phyloP scores from a whole-genome alignment of 2,329 filamentous ascomycete species.

The Trichoderma afroharzianum region DNA sequence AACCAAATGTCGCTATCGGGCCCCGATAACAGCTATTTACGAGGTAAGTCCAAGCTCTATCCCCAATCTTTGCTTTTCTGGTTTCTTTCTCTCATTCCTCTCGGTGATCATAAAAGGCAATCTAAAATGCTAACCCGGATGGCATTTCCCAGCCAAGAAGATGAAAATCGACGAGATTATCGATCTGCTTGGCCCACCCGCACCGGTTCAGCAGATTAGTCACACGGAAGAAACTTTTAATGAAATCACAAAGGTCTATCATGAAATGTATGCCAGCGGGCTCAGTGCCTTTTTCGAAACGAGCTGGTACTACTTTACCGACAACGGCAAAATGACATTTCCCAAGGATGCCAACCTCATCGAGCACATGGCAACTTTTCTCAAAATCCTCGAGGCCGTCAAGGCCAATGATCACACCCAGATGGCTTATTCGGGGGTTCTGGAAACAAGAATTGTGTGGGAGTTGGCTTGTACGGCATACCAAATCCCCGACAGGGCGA shows the following conservation, averaged over 20 bases:
- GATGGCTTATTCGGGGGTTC: constrained; percentile 50
- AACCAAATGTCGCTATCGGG: constrained; percentile 28
- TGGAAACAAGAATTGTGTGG: constrained; percentile 61
- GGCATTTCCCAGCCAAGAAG: constrained; percentile 37
- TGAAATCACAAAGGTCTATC: constrained; percentile 69
- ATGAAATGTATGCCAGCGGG: constrained; percentile 70
- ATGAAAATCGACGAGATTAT: constrained; percentile 75
- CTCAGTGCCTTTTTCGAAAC: constrained; percentile 78
- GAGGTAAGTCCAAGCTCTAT: constrained; percentile 44
- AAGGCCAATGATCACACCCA: constrained; percentile 48
- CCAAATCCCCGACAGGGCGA: constrained; percentile 35
- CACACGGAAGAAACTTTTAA: constrained; percentile 52
- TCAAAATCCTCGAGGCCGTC: constrained; percentile 51
- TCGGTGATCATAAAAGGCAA: background rate
- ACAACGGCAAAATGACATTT: constrained; percentile 44
- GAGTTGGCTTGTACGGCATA: constrained; percentile 51
- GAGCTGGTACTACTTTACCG: constrained; percentile 67
- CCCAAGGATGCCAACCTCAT: constrained; percentile 55
- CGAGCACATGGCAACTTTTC: constrained; percentile 63
- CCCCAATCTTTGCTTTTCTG: constrained; percentile 19
- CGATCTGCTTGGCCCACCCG: constrained; percentile 54
- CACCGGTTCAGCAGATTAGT: constrained; percentile 52
- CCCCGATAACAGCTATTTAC: constrained; percentile 36
- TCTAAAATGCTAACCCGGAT: constrained; percentile 22
- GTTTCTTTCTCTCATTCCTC: background rate